These are phyloP conservation scores for Tephrocybe sp. DNA, from an alignment of 768 basidiomycete species.

Conservation along the genomic window DNA sequence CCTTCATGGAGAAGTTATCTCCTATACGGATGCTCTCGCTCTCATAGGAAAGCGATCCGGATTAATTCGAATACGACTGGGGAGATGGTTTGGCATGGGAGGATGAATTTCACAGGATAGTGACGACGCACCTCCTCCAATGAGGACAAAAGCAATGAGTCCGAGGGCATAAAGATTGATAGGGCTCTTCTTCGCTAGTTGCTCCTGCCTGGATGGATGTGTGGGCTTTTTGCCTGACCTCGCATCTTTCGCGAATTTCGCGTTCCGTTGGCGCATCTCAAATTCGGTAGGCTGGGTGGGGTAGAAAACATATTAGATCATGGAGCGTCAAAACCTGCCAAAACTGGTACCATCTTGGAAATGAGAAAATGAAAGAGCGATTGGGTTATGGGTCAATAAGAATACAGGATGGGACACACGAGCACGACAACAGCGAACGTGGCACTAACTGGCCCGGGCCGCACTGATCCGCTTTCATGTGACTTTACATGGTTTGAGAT, in stretches of 20 bases:
- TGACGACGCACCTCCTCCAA: slow-evolving; percentile 69
- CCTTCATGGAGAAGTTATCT: neutral
- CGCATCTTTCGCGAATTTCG: slow-evolving; percentile 73
- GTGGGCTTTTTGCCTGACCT: slow-evolving; percentile 74
- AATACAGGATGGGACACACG: slow-evolving; percentile 8
- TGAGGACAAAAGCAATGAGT: slow-evolving; percentile 69
- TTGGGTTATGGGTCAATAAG: slow-evolving; percentile 11
- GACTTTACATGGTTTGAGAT: too few relatives aligned
- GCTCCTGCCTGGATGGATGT: slow-evolving; percentile 70
- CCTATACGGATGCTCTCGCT: neutral
- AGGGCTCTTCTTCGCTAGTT: slow-evolving; percentile 68
- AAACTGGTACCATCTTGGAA: slow-evolving; percentile 27
- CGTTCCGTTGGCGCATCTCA: slow-evolving; percentile 77
- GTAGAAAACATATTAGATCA: neutral
- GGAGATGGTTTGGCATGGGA: neutral
- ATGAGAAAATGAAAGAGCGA: slow-evolving; percentile 14
- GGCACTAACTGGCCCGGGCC: slow-evolving; percentile 13
- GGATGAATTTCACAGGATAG: neutral
- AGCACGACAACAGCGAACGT: too few relatives aligned
- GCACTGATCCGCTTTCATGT: too few relatives aligned
- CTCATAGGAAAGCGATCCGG: slow-evolving; percentile 63
- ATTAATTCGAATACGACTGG: slow-evolving; percentile 74
- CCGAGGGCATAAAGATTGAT: slow-evolving; percentile 75
- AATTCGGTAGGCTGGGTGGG: slow-evolving; percentile 75
- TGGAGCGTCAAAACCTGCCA: neutral